Percentiles rank a stretch among this genome's conserved stretches.
Conservation (phyloP, 2,329 filamentous ascomycete species). For the Fusarium kyushuense region DNA sequence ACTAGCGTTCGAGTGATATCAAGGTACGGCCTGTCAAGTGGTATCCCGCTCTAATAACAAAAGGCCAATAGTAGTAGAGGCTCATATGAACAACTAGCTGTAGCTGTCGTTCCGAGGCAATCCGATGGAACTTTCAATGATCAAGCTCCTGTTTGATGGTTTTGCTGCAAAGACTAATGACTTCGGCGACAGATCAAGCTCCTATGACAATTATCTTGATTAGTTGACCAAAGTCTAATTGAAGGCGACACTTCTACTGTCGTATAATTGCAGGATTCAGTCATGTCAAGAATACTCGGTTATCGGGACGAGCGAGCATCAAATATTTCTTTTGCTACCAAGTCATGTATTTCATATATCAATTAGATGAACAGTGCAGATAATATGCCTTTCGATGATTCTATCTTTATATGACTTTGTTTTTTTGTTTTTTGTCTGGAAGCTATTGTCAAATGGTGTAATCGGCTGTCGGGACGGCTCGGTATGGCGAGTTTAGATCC, state of each 20-base stretch:
- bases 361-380: background rate
- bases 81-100: background rate
- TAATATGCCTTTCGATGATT: background rate
- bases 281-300: slow-evolving; percentile 11
- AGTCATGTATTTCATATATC: accelerated
- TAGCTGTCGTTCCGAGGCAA: background rate
- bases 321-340: no score
- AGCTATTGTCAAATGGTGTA: background rate
- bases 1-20: slow-evolving; percentile 23
- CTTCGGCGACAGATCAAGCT: no score
- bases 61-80: background rate
- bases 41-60: no score
- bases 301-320: slow-evolving; percentile 18
- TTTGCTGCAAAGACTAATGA: no score
- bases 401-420: background rate
- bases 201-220: background rate
- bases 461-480: slow-evolving; percentile 38
- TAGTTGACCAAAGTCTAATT: background rate
- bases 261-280: slow-evolving; percentile 4
- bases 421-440: background rate
- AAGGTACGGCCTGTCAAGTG: background rate
- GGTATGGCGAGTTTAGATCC: slow-evolving; percentile 18
- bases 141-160: no score
- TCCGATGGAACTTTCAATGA: background rate
- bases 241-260: background rate